A percentile compares a stretch with the other conserved stretches of the same genome.
phyloP scores from a whole-genome alignment of 306 rosid species.

The Ochetophila trinervis region DNA sequence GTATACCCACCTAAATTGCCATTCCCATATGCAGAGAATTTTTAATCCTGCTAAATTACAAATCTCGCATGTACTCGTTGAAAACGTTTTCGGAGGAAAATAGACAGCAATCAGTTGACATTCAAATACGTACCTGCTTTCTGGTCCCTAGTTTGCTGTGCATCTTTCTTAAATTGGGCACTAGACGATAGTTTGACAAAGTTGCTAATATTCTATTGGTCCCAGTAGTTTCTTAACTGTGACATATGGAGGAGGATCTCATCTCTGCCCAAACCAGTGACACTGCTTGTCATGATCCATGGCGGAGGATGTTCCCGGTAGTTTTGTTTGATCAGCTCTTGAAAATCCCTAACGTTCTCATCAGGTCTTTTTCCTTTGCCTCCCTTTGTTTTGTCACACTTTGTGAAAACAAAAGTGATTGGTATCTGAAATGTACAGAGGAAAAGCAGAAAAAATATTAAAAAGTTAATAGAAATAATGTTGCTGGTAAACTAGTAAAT shows the following conservation, averaged over 20 bases:
- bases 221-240: conserved; percentile 88
- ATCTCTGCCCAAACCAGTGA: conserved; percentile 84
- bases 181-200: not conserved
- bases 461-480: not conserved
- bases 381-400: conserved; percentile 78
- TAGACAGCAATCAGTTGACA: not conserved
- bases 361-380: conserved; percentile 75
- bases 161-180: not conserved
- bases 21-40: not conserved
- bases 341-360: conserved; percentile 74
- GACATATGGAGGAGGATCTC: conserved; percentile 83
- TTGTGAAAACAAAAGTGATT: conserved; percentile 80
- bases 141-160: not conserved
- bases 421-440: conserved; percentile 62
- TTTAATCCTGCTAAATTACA: conserved; percentile 5
- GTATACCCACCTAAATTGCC: too few species aligned
- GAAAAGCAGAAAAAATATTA: not conserved
- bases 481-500: not conserved
- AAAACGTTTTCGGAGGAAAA: not conserved
- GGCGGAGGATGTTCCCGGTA: conserved; percentile 77
- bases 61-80: not conserved
- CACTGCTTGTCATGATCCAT: conserved; percentile 95
- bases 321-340: conserved; percentile 62
- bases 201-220: conserved; percentile 34
- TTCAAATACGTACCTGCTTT: not conserved